A percentile compares a stretch with the other conserved stretches of the same genome.
Evolutionary conservation across 2,329 filamentous ascomycete species (phyloP).

Genomic region (Tolypocladium paradoxum): DNA sequence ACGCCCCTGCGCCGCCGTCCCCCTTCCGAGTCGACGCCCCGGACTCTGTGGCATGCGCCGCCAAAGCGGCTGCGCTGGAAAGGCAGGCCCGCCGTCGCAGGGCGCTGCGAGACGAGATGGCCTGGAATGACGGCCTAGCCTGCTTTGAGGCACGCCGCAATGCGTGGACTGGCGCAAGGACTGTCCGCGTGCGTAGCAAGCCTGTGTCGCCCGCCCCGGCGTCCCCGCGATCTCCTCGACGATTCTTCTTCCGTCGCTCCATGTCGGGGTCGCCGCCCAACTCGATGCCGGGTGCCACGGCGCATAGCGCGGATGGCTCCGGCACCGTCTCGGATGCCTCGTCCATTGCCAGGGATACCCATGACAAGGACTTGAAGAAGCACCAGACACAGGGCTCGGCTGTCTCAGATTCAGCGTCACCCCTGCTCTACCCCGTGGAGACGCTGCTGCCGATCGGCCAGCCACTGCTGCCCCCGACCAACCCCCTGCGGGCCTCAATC

Average conservation of each 20-base stretch:
- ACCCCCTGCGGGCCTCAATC: constrained; percentile 70
- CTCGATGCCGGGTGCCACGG: constrained; percentile 12
- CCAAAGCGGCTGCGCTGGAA: constrained; percentile 31
- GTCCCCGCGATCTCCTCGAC: constrained; percentile 34
- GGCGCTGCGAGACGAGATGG: constrained; percentile 51
- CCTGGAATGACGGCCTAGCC: constrained; percentile 74
- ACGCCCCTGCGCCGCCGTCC: constrained; percentile 30
- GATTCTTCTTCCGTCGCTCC: constrained; percentile 39
- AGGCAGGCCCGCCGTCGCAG: constrained; percentile 46
- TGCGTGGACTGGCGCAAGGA: constrained; percentile 73
- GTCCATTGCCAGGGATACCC: constrained; percentile 26
- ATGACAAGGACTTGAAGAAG: constrained; percentile 18
- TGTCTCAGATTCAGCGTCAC: constrained; percentile 11
- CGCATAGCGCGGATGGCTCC: constrained; percentile 19
- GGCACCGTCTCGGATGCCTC: constrained; percentile 31
- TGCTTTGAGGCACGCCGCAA: constrained; percentile 69
- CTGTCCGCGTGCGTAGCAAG: constrained; percentile 42
- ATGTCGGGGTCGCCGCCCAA: constrained; percentile 28
- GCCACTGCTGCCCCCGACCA: constrained; percentile 61
- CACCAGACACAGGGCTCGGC: constrained; percentile 23
- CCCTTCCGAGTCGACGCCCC: constrained; percentile 42
- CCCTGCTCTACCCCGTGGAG: constrained; percentile 37
- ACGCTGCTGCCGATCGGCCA: constrained; percentile 61
- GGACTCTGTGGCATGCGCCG: constrained; percentile 31
- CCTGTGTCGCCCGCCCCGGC: constrained; percentile 28